Conservation (phyloP, 768 basidiomycete genomes). For the Holtermannia corniformis region DNA sequence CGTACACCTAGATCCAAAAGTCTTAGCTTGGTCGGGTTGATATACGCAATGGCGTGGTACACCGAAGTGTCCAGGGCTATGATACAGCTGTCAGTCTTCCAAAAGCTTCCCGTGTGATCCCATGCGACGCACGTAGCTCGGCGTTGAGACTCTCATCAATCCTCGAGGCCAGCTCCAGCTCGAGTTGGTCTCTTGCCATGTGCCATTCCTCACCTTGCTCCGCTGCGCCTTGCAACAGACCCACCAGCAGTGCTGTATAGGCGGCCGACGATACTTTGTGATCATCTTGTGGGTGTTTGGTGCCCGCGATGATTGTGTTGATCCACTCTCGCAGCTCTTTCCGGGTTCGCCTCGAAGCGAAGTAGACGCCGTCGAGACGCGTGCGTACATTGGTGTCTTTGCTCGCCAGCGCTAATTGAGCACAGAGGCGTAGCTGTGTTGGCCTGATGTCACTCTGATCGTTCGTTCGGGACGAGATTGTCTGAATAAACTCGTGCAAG, state of each 20-base stretch:
- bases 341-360: constrained; percentile 1
- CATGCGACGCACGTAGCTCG: neutral
- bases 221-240: neutral
- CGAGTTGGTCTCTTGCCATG: neutral
- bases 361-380: constrained; percentile 1
- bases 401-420: constrained; percentile 3
- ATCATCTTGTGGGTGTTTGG: too few species aligned
- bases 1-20: too few species aligned
- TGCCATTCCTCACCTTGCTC: neutral
- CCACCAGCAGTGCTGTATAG: neutral
- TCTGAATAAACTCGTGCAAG: too few species aligned
- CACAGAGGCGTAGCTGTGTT: too few species aligned
- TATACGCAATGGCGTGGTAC: too few species aligned
- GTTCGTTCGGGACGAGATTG: too few species aligned
- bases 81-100: too few species aligned
- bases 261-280: too few species aligned
- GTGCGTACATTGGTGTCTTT: constrained; percentile 3
- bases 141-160: neutral
- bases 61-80: too few species aligned
- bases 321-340: constrained; percentile 10
- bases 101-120: neutral
- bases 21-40: too few species aligned
- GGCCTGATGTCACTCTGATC: too few species aligned
- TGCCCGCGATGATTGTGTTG: too few species aligned
- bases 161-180: neutral